Percentiles rank a stretch among this genome's conserved stretches.
phyloP scores from a whole-genome alignment of 1,284 basidiomycete genomes.

The Phellopilus nigrolimitatus region DNA sequence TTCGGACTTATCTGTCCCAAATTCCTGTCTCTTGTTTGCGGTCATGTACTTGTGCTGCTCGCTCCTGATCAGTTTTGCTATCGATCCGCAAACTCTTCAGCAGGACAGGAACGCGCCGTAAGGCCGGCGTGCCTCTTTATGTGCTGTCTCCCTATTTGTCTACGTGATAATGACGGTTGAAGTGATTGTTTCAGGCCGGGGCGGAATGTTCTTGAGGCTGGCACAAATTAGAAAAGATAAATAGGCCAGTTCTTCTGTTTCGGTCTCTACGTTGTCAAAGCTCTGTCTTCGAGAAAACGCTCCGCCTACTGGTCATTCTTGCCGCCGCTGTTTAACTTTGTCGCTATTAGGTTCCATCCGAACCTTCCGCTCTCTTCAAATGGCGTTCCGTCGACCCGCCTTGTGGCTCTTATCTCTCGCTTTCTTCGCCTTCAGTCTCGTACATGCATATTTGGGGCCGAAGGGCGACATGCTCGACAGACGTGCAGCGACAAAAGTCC shows the following conservation, averaged over 20 bases:
- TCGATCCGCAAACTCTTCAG: not conserved
- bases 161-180: not conserved
- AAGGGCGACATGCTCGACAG: constrained; percentile 40
- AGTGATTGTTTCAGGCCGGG: not conserved
- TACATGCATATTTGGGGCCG: not conserved
- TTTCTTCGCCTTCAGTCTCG: constrained; percentile 5
- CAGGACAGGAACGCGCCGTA: not conserved
- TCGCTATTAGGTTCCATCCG: too few species aligned
- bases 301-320: too few species aligned
- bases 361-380: not conserved
- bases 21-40: not conserved
- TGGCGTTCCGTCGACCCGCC: not conserved
- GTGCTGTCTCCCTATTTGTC: not conserved
- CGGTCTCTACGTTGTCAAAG: not conserved
- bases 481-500: constrained; percentile 45
- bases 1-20: too few species aligned
- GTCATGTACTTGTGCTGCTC: not conserved
- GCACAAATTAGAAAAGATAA: not conserved
- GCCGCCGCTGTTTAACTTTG: too few species aligned
- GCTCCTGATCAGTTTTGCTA: constrained; percentile 3
- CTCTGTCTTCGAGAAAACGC: too few species aligned
- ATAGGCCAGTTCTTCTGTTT: not conserved
- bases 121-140: not conserved
- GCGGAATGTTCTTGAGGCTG: not conserved
- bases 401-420: constrained; percentile 3